Percentiles rank a stretch among this genome's conserved stretches.
phyloP scores from a whole-genome alignment of 1,284 basidiomycete genomes.

The Ceratobasidium sp. region DNA sequence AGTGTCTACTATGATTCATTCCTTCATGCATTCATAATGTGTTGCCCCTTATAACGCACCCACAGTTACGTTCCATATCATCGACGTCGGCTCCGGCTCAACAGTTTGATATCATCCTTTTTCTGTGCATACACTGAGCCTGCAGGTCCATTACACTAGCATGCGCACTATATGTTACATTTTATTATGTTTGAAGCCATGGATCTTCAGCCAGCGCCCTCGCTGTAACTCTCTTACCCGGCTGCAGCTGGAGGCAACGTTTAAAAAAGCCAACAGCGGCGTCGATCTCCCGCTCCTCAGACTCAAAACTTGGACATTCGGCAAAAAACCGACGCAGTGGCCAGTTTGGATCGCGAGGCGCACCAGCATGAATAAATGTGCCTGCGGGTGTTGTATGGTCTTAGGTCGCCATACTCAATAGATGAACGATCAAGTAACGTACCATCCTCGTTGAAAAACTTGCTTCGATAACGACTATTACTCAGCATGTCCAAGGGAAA shows the following conservation, averaged over 20 bases:
- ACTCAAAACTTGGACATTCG: neutral
- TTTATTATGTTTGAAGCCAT: neutral
- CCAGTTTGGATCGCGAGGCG: neutral
- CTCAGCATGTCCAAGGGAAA: constrained; percentile 3
- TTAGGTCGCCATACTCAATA: neutral
- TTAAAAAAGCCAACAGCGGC: neutral
- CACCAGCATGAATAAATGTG: neutral
- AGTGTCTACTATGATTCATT: too few species aligned
- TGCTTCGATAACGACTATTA: neutral
- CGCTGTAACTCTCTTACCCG: neutral
- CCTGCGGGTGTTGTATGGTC: neutral
- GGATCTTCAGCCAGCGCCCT: constrained; percentile 1
- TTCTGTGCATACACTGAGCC: too few species aligned
- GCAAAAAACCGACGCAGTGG: neutral
- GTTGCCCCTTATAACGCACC: too few species aligned
- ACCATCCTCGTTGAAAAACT: constrained; percentile 14
- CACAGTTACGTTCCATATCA: too few species aligned
- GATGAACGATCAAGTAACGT: neutral
- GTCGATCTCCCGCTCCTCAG: constrained; percentile 17
- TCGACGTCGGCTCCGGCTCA: too few species aligned
- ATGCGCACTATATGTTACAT: too few species aligned
- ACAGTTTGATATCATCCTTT: too few species aligned
- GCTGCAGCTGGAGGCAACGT: constrained; percentile 6
- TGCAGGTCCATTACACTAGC: too few species aligned
- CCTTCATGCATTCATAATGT: too few species aligned